phyloP scores from a whole-genome alignment of 2,329 filamentous ascomycete species.

The Pyricularia sp. region DNA sequence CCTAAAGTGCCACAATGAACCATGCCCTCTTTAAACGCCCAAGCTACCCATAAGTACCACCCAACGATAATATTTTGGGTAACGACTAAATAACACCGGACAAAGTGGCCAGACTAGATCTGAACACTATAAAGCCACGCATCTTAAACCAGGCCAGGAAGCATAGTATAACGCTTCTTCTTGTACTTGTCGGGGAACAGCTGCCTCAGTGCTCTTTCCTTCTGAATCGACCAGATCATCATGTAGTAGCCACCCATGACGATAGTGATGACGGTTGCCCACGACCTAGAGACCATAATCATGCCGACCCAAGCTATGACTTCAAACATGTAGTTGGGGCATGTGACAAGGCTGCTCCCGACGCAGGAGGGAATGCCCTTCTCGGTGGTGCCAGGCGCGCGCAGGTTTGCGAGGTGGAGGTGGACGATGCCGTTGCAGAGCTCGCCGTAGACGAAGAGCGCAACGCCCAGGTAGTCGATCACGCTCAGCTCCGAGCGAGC shows the following conservation, averaged over 20 bases:
- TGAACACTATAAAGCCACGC: background rate
- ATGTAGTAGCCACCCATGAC: conserved; percentile 67
- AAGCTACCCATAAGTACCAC: background rate
- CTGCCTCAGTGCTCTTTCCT: conserved; percentile 81
- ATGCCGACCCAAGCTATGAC: conserved; percentile 78
- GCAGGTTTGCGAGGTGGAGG: conserved; percentile 65
- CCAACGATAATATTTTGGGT: background rate
- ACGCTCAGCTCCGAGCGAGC: conserved; percentile 8
- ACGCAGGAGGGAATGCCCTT: conserved; percentile 80
- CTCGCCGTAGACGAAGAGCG: conserved; percentile 70
- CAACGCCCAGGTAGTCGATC: conserved; percentile 59
- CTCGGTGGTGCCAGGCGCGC: conserved; percentile 71
- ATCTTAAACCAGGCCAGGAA: conserved; percentile 64
- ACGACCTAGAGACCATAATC: conserved; percentile 69
- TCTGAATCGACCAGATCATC: conserved; percentile 80
- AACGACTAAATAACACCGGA: background rate
- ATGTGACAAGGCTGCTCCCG: conserved; percentile 80
- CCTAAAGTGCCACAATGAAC: background rate
- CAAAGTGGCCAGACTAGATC: background rate
- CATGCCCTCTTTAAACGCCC: background rate
- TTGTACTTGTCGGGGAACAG: conserved; percentile 92
- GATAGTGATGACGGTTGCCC: conserved; percentile 70
- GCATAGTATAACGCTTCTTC: conserved; percentile 79
- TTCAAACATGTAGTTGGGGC: conserved; percentile 97
- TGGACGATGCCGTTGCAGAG: conserved; percentile 73